phyloP scores from a whole-genome alignment of 441 rosid species.

The Lepidium campestre region DNA sequence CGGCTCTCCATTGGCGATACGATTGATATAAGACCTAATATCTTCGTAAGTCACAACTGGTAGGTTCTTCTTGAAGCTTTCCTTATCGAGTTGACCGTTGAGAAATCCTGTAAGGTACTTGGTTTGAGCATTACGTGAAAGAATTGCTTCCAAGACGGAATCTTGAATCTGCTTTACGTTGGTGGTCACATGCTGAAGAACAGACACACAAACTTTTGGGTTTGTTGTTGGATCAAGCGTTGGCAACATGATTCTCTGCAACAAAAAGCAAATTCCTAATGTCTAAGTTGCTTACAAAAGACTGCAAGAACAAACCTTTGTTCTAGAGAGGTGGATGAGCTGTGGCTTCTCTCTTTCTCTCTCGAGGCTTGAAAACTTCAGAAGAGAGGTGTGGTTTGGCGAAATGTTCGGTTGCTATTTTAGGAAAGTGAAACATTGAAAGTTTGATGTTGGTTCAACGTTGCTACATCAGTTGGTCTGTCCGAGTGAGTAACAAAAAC shows the following conservation, averaged over 20 bases:
- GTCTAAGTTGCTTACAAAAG: background rate
- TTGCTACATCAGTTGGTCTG: too few species aligned
- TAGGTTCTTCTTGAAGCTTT: constrained; percentile 50
- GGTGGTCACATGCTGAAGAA: constrained; percentile 51
- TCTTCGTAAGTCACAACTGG: constrained; percentile 68
- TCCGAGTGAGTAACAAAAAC: background rate
- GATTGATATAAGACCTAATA: constrained; percentile 49
- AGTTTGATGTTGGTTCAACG: too few species aligned
- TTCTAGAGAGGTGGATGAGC: background rate
- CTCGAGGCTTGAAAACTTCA: background rate
- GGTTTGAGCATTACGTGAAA: constrained; percentile 38
- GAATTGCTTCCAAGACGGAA: constrained; percentile 40
- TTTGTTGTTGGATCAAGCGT: constrained; percentile 17
- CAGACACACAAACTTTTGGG: constrained; percentile 40
- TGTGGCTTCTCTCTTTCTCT: background rate
- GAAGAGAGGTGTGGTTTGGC: background rate
- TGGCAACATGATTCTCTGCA: constrained; percentile 11
- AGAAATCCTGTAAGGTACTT: constrained; percentile 46
- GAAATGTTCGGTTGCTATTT: background rate
- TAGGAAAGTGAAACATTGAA: too few species aligned
- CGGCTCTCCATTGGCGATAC: constrained; percentile 59
- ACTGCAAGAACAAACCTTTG: background rate
- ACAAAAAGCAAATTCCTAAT: background rate
- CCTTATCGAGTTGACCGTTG: constrained; percentile 32
- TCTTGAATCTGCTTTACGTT: constrained; percentile 47